A percentile compares a stretch with the other conserved stretches of the same genome.
phyloP scores from a whole-genome alignment of 192 early-diverging fungal genomes.

The Coemansia sp. region DNA sequence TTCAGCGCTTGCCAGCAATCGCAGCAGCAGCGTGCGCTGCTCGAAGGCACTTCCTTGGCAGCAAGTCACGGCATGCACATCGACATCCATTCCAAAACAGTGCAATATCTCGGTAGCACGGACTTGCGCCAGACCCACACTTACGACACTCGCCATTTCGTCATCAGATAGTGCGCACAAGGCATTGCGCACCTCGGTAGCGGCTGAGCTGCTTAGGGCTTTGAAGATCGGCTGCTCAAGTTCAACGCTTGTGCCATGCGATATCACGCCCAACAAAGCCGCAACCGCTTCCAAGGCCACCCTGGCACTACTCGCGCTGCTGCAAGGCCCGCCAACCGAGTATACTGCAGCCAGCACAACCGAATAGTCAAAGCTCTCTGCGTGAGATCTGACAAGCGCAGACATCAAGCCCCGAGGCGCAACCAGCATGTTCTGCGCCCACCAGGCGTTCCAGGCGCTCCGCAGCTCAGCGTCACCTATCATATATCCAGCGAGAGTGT shows the following conservation, averaged over 20 bases:
- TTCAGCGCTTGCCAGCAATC: not conserved
- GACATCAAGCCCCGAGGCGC: not conserved
- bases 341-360: slow-evolving; percentile 21
- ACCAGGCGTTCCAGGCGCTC: slow-evolving; percentile 31
- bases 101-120: not conserved
- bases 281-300: not conserved
- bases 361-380: slow-evolving; percentile 9
- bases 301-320: not conserved
- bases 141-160: not conserved
- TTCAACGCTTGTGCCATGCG: not conserved
- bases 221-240: not conserved
- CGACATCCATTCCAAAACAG: slow-evolving; percentile 2
- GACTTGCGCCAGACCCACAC: slow-evolving; percentile 3
- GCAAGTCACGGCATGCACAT: slow-evolving; percentile 9
- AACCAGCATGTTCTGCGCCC: slow-evolving; percentile 14
- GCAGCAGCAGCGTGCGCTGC: slow-evolving; percentile 22
- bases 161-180: not conserved
- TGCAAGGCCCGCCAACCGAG: slow-evolving; percentile 19
- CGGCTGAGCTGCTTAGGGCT: not conserved
- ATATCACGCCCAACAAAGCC: not conserved
- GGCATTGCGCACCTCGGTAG: not conserved
- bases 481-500: not conserved
- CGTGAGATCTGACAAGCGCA: not conserved
- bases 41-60: slow-evolving; percentile 14
- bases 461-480: not conserved